phyloP scores from a whole-genome alignment of 2,329 filamentous ascomycete species.

The Ascochyta pisi region DNA sequence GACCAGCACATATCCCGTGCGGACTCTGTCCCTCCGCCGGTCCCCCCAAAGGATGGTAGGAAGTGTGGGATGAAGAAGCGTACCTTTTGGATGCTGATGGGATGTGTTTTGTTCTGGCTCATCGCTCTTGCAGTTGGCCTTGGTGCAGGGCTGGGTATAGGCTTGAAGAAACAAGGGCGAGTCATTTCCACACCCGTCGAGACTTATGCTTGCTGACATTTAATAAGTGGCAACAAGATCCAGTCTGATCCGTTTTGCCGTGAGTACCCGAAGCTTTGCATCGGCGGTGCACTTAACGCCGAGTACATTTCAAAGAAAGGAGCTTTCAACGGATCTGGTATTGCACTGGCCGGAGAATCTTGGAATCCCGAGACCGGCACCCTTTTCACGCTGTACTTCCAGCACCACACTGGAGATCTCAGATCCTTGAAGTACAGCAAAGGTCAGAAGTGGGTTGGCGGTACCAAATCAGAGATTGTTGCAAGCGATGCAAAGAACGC shows the following conservation, averaged over 20 bases:
- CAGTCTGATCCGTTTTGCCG: slow-evolving; percentile 33
- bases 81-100: slow-evolving; percentile 31
- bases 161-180: slow-evolving; percentile 35
- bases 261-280: slow-evolving; percentile 38
- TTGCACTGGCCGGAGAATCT: slow-evolving; percentile 54
- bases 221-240: slow-evolving; percentile 4
- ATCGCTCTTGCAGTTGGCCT: slow-evolving; percentile 47
- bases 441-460: slow-evolving; percentile 50
- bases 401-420: slow-evolving; percentile 54
- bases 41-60: slow-evolving; percentile 28
- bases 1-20: slow-evolving; percentile 19
- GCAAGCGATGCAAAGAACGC: slow-evolving; percentile 54
- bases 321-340: slow-evolving; percentile 57
- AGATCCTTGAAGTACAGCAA: slow-evolving; percentile 49
- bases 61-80: slow-evolving; percentile 38
- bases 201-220: not conserved
- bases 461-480: slow-evolving; percentile 48
- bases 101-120: slow-evolving; percentile 34
- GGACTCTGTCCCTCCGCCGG: slow-evolving; percentile 21
- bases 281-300: slow-evolving; percentile 51
- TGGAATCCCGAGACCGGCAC: slow-evolving; percentile 49
- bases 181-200: slow-evolving; percentile 10
- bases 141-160: slow-evolving; percentile 46
- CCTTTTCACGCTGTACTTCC: slow-evolving; percentile 54
- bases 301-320: slow-evolving; percentile 50